phyloP scores from a whole-genome alignment of 169 alveolate species.

The Amoebophrya sp. region DNA sequence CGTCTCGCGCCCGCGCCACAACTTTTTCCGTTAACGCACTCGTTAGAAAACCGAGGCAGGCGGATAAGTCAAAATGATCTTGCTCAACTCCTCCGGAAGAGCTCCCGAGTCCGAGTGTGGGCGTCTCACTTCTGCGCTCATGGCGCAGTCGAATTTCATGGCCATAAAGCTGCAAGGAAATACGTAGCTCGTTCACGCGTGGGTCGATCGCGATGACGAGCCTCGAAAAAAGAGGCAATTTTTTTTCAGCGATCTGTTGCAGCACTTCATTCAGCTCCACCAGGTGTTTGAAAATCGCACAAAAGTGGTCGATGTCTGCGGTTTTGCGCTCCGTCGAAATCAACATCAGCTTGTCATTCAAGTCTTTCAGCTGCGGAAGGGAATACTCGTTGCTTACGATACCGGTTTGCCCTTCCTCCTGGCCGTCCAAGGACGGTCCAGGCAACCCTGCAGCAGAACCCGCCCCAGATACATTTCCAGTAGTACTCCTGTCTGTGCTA shows the following conservation, averaged over 20 bases:
- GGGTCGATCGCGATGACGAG: background rate
- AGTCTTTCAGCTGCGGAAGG: background rate
- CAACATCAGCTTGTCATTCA: slow-evolving; percentile 20
- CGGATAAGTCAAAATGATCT: background rate
- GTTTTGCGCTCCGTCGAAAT: slow-evolving; percentile 13
- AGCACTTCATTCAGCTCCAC: background rate
- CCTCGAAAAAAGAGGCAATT: background rate
- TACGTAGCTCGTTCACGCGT: background rate
- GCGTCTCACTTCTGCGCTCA: background rate
- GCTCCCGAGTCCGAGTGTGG: no score
- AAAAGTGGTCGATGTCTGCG: background rate
- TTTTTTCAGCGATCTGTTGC: background rate
- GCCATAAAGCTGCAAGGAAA: background rate
- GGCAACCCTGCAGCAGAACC: background rate
- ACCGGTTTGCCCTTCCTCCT: background rate
- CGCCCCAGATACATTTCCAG: background rate
- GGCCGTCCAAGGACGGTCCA: background rate
- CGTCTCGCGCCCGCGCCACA: background rate
- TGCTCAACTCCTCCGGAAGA: background rate
- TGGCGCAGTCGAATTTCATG: background rate
- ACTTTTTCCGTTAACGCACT: background rate
- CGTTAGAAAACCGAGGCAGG: background rate
- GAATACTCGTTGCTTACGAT: background rate
- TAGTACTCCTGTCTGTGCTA: background rate
- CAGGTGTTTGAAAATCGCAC: background rate